These are phyloP conservation scores for Mycosphaerella arachidis DNA, from an alignment of 2,329 filamentous ascomycete genomes.

Conservation along the genomic window DNA sequence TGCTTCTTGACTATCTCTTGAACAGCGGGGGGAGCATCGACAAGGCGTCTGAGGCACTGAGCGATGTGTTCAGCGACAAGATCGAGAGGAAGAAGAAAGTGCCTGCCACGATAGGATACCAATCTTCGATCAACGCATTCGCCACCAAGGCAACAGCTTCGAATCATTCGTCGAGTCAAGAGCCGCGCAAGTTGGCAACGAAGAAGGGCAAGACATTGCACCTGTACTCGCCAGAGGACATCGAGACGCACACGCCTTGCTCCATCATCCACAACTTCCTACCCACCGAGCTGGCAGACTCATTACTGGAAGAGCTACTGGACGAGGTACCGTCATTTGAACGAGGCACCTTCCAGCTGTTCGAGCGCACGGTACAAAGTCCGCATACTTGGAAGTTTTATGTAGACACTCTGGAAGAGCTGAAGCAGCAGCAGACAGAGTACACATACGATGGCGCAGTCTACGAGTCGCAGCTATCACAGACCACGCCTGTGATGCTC, in stretches of 20 bases:
- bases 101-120: constrained; percentile 35
- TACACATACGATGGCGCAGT: constrained; percentile 79
- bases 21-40: constrained; percentile 73
- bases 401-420: constrained; percentile 68
- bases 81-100: constrained; percentile 32
- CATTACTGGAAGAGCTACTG: constrained; percentile 70
- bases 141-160: constrained; percentile 3
- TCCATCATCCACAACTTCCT: constrained; percentile 92
- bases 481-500: constrained; percentile 69
- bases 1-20: constrained; percentile 73
- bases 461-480: constrained; percentile 66
- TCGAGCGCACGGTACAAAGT: constrained; percentile 79
- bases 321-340: constrained; percentile 67
- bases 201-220: constrained; percentile 79
- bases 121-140: constrained; percentile 38
- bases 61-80: constrained; percentile 17
- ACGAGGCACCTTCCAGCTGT: constrained; percentile 73
- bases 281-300: constrained; percentile 64
- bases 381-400: constrained; percentile 83
- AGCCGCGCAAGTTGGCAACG: constrained; percentile 46
- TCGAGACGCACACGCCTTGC: constrained; percentile 80
- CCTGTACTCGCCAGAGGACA: constrained; percentile 74
- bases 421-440: constrained; percentile 65
- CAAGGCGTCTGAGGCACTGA: constrained; percentile 56
- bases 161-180: neutral